phyloP scores from a whole-genome alignment of 306 rosid genomes.

The Rosa rugosa region DNA sequence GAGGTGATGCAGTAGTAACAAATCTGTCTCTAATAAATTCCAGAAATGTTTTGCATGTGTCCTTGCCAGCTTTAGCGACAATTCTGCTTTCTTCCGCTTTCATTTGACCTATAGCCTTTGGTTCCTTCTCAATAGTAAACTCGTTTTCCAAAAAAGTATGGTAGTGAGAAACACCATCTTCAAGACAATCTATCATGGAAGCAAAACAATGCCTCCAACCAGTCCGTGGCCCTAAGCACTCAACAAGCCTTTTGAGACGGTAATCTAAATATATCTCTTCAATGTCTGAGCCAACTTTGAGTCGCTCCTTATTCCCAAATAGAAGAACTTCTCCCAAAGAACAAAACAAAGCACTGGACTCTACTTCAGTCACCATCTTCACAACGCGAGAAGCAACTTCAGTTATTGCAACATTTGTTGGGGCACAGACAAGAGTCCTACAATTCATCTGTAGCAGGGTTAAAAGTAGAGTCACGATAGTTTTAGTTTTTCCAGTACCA shows the following conservation, averaged over 20 bases:
- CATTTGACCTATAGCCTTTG: neutral
- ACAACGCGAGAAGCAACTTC: conserved; percentile 46
- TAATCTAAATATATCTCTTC: conserved; percentile 57
- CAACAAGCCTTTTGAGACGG: conserved; percentile 47
- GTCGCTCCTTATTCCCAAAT: conserved; percentile 66
- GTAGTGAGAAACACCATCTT: conserved; percentile 55
- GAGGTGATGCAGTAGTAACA: conserved; percentile 22
- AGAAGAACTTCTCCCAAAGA: conserved; percentile 55
- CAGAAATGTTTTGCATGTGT: conserved; percentile 42
- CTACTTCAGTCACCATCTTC: conserved; percentile 10
- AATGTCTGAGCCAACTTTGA: conserved; percentile 50
- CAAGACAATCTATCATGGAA: conserved; percentile 54
- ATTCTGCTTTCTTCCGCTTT: conserved; percentile 7
- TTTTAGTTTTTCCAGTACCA: conserved; percentile 75
- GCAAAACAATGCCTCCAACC: conserved; percentile 56
- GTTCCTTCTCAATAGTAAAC: conserved; percentile 23
- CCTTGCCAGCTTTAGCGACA: conserved; percentile 20
- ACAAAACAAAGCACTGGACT: conserved; percentile 31
- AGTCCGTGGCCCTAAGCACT: conserved; percentile 42
- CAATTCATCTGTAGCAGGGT: conserved; percentile 36
- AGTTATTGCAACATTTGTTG: conserved; percentile 69
- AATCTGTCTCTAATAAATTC: conserved; percentile 52
- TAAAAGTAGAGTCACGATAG: conserved; percentile 45
- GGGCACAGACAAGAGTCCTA: conserved; percentile 61
- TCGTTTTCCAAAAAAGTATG: conserved; percentile 45